phyloP scores from a whole-genome alignment of 768 basidiomycete genomes.

The Candolleomyces eurysporus region DNA sequence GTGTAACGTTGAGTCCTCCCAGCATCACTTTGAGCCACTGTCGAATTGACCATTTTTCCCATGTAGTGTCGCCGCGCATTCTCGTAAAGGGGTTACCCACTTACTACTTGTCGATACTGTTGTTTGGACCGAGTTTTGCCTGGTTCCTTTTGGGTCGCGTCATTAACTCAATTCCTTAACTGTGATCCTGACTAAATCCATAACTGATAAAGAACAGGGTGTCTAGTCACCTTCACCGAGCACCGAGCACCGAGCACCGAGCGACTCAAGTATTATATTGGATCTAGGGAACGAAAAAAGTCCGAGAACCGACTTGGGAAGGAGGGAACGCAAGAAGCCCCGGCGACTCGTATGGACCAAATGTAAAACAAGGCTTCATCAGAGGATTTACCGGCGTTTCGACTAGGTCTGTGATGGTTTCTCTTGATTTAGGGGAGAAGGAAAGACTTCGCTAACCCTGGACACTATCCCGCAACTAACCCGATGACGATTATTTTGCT shows the following conservation, averaged over 20 bases:
- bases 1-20: neutral
- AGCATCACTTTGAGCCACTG: constrained; percentile 1
- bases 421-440: neutral
- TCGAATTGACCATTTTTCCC: constrained; percentile 2
- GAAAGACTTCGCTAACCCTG: no score
- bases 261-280: neutral
- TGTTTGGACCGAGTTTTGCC: no score
- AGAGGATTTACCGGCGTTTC: constrained; percentile 4
- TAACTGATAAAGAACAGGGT: no score
- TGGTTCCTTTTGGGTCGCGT: no score
- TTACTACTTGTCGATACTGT: no score
- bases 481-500: neutral
- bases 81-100: no score
- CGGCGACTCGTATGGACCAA: neutral
- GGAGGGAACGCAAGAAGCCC: neutral
- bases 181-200: no score
- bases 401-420: neutral
- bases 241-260: neutral
- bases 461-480: no score
- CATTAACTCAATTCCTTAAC: no score
- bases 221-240: no score
- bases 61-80: neutral
- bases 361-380: neutral
- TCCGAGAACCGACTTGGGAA: constrained; percentile 3
- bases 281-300: neutral